Evolutionary conservation across 2,329 filamentous ascomycete species (phyloP), one percentile per base, ranked within the genome.

Genomic region (Arthroderma sp.): DNA sequence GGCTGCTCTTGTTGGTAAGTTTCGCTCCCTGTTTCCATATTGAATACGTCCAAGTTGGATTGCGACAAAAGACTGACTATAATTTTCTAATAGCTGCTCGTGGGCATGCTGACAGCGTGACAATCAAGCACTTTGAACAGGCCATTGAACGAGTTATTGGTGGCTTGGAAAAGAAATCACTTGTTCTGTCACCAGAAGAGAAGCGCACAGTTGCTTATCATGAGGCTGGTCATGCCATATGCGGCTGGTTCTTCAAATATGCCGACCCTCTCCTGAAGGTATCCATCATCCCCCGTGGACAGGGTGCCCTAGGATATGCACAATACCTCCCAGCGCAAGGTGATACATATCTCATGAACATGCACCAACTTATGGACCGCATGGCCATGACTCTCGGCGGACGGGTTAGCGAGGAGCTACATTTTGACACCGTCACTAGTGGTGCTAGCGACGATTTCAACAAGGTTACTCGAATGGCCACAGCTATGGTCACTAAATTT

Each of bases 301-400:
- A 91, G 63, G 91, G 87, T 32, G 87, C 88, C 28, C 73, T 98
- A 10, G 91, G 91, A 6, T 98, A 98, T 61, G 91, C 91, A 1
- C 91, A 98, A 65, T 96, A 96, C 63, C 75, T 98, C n/a, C 91
- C 91, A 1, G 75, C 82, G 22, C 80, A 81, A 46, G 63, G 63
- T 36, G 91, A 98, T 60, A 86, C 86, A 6, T 96, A 96, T 64
- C 76, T 98, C 51, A 91, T 98, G 88, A 94, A 83, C 59, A 82
- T 86, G 51, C 82, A 88, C 61, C 91, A 98, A 68, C 74, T 98
- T 36, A 94, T 96, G 86, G 91, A 98, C 64, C 87, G 91, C 55
- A 98, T 98, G 91, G 91, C 91, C 52, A 98, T 98, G 91, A 95
- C 89, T 2, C 80, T 98, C 45, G 91, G 88, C 55, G 91, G 91